Base-by-base conservation (phyloP, 2,329 filamentous ascomycete species). In the Sarocladium kiliense region DNA sequence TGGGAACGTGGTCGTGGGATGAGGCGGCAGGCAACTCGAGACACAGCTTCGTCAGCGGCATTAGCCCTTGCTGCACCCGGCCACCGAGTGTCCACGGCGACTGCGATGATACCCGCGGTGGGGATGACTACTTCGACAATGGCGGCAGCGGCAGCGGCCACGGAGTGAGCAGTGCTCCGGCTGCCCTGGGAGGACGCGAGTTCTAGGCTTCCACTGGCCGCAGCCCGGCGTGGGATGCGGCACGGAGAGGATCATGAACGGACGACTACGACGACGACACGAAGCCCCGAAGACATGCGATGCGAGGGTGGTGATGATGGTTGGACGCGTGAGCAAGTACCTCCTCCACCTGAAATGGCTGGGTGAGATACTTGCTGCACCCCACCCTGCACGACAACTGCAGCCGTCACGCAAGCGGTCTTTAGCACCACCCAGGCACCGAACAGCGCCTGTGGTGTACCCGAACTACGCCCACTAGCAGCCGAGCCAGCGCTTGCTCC, bases 61-160 rank as follows among this genome's bases (percentile, higher is more conserved):
- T 78, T 61, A 77, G 75, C 62, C 76, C 75, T 19, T 72, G 75
- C 62, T 74, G 69, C 59, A 76, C 75, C 27, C 67, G 73, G 19
- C 59, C 64, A 18, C 64, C 65, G 51, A 75, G 73, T 58, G 56
- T 74, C 30, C 63, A 66, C 47, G 63, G 68, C 56, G 62, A 63
- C 62, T 64, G 58, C 51, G 56, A 56, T 21, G 54, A 36, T 12
- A 18, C 26, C 25, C 3, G 4, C 16, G 23, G 44, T 23, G 47
- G 6, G 27, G 50, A 53, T 27, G 50, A 53, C 34, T 53, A 41
- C 36, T 53, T 53, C 34, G 50, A 53, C 50, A 39, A 39, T 18
- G 50, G 50, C 50, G 34, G 50, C 34, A 51, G 47, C 26, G 21
- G 5, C 26, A 36, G 10, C 23, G 27, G 27, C 23, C 47, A 36